Evolutionary conservation across 345 rosid species (phyloP), one percentile per base, ranked within the genome.

Genomic region (Eucalyptus pumila): DNA sequence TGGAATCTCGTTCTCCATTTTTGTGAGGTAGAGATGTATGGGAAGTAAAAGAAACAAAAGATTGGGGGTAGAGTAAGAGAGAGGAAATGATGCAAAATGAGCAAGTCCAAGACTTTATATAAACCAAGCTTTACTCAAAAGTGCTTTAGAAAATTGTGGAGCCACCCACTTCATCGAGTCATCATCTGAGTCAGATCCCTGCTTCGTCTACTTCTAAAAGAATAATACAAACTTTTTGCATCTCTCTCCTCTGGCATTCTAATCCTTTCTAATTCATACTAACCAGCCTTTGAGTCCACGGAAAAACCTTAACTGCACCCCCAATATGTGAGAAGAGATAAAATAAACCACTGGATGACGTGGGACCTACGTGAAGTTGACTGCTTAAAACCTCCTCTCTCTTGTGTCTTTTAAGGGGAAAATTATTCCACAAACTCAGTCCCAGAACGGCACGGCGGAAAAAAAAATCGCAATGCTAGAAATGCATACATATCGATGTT

Each of bases 141-240:
- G 44, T 69, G 44, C 44, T 40, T 17, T 69, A 92, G 86, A 92
- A 91, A 90, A 91, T 26, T 27, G 58, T 85, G 86, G 86, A 48
- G 62, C 83, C 88, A 93, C 88, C 91, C 87, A 89, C 90, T 89
- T 92, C 91, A 89, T 87, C 23, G 83, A 76, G 83, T 76, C 83
- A 37, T 91, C 90, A 58, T 92, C 93, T 87, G 92, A 93, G 93
- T 94, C 94, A 93, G 94, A 93, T 93, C 92, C 91, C 94, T 93
- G 95, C 94, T 89, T 87, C 65, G 23, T 72, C 94, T 50, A 62
- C 83, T 72, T 37, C 45, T 76, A 40, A 76, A 76, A 37, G 47
- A 76, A 76, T 76, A 76, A 21, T 21, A 1, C 58, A 6, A 76
- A 19, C 47, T 40, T 76, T 72, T 76, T 37, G 45, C 83, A 19